These are phyloP conservation scores for Helianthus tuberosus DNA, from an alignment of 129 eudicot genomes.

Conservation along the genomic window DNA sequence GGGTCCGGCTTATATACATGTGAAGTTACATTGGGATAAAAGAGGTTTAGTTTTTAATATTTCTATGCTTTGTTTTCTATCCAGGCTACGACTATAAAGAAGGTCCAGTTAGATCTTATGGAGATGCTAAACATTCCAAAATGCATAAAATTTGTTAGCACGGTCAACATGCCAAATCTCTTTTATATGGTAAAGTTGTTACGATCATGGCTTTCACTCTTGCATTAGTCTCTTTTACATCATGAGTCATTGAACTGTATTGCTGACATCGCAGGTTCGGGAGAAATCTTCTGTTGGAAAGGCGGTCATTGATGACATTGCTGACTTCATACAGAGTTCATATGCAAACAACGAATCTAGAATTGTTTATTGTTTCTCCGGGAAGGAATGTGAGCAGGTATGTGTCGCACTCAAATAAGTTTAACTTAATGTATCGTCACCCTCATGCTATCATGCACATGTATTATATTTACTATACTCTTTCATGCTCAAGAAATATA, in stretches of 20 bases:
- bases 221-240: conserved; percentile 7
- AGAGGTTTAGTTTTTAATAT: conserved; percentile 3
- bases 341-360: conserved; percentile 94
- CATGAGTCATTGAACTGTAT: conserved; percentile 10
- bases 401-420: conserved; percentile 8
- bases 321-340: conserved; percentile 73
- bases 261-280: conserved; percentile 59
- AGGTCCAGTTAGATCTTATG: conserved; percentile 91
- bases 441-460: conserved; percentile 40
- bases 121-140: conserved; percentile 92
- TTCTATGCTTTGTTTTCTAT: conserved; percentile 2
- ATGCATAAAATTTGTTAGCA: conserved; percentile 91
- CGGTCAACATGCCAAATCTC: conserved; percentile 95
- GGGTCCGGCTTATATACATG: not conserved
- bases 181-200: conserved; percentile 76
- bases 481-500: conserved; percentile 39
- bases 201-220: conserved; percentile 16
- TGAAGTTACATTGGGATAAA: conserved; percentile 6
- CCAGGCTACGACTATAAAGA: conserved; percentile 96
- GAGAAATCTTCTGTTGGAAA: conserved; percentile 92
- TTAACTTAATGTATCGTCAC: conserved; percentile 4
- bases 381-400: conserved; percentile 98
- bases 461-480: conserved; percentile 50
- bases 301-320: conserved; percentile 78
- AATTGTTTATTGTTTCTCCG: conserved; percentile 90